These are phyloP conservation scores for Neckera pumila DNA, from an alignment of 225 moss, liverwort and hornwort genomes.

Conservation along the genomic window DNA sequence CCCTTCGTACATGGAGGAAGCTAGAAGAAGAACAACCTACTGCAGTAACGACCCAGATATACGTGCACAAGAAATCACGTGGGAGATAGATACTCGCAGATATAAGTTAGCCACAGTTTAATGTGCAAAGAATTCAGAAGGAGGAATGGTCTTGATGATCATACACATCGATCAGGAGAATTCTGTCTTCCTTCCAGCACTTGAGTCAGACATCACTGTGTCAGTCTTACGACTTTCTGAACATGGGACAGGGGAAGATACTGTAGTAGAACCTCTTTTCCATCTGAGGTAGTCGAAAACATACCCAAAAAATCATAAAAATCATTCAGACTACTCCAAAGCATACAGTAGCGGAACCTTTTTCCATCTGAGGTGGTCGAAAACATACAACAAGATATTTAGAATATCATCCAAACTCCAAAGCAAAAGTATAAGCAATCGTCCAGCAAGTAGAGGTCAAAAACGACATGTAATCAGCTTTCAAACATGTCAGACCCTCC, in stretches of 20 bases:
- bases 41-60: not conserved
- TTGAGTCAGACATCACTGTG: not conserved
- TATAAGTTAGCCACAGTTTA: not conserved
- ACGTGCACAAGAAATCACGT: not conserved
- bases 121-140: not conserved
- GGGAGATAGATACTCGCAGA: not conserved
- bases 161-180: not conserved
- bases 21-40: not conserved
- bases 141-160: not conserved
- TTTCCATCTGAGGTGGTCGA: not conserved
- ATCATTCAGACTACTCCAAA: not conserved
- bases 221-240: conserved; percentile 1
- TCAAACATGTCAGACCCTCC: conserved; percentile 7
- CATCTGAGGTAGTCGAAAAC: not conserved
- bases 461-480: conserved; percentile 3
- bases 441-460: conserved; percentile 1
- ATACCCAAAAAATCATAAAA: not conserved
- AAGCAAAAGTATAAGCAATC: not conserved
- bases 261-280: not conserved
- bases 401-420: not conserved
- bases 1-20: not conserved
- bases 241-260: not conserved
- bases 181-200: not conserved
- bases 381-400: not conserved
- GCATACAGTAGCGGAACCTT: not conserved